Evolutionary conservation across 495 filamentous ascomycete genomes (phyloP), one percentile per base, ranked within the genome.

Genomic region (Penicillium longicatenatum): DNA sequence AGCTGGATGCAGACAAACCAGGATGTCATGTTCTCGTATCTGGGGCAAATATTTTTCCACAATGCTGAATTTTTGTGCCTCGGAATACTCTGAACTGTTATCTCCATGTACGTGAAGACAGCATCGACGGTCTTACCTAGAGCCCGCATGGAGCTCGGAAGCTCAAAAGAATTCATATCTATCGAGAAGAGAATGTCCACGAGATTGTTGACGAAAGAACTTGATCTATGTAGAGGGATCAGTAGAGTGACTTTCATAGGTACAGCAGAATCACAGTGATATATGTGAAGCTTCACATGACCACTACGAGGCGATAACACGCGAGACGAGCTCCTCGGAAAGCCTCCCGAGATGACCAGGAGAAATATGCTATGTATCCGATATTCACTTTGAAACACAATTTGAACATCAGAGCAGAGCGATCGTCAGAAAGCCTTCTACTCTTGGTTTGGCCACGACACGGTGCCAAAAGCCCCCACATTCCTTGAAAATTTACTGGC

Each of bases 41-140:
- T 30, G 30, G 5, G 47, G 47, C 17, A 50, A 16, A 33, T 26
- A 0, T 20, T 50, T 50, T 24, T 50, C 6, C 6, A 50, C 47
- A 50, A 50, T 33, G 16, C 30, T 35, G 26, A 50, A 50, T 20
- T 50, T 31, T 19, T 17, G 47, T n/a, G 47, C 24, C 21, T 31
- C 26, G 26, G 20, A 29, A 20, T 50, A 50, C 14, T 50, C 47
- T 50, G n/a, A 6, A 16, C 47, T 12, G 19, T 17, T 9, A 50
- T 14, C 17, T 0, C 19, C 2, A 10, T 44, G 21, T 19, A 6
- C n/a, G 3, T 44, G 42, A 22, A 10, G 12, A 16, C 12, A 44
- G 21, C 2, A n/a, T 5, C 19, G 8, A 8, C 21, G 2, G 42
- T 6, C 42, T 22, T 12, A 35, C 20, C 47, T 24, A 33, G 22